These are phyloP conservation scores for Geotrichum bryndzae DNA, from an alignment of 1,139 yeast species.

Conservation along the genomic window DNA sequence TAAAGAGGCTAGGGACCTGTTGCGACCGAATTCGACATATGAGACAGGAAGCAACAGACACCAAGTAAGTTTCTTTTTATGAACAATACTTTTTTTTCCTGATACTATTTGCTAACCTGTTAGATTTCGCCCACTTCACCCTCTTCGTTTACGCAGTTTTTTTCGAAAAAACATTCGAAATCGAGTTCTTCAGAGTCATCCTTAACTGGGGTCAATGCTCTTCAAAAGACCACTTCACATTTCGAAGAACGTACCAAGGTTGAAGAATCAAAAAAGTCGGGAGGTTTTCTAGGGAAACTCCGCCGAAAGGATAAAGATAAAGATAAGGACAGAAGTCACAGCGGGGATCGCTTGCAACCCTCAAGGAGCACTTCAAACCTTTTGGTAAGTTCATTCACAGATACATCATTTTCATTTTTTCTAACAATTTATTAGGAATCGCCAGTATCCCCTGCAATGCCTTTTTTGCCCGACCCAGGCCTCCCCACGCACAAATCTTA, in stretches of 20 bases:
- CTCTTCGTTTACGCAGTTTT: slow-evolving; percentile 40
- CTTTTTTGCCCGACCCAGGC: background rate
- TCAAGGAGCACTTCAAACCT: slow-evolving; percentile 17
- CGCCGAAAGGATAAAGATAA: slow-evolving; percentile 17
- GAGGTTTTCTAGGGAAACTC: slow-evolving; percentile 16
- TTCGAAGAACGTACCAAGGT: slow-evolving; percentile 4
- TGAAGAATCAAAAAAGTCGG: slow-evolving; percentile 14
- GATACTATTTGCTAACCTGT: background rate
- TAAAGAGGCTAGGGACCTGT: slow-evolving; percentile 6
- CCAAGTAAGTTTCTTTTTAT: slow-evolving; percentile 2
- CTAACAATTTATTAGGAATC: slow-evolving; percentile 11
- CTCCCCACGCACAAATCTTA: background rate
- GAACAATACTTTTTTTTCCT: background rate
- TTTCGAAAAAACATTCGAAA: slow-evolving; percentile 55
- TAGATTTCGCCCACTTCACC: slow-evolving; percentile 40
- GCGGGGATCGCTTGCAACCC: slow-evolving; percentile 9
- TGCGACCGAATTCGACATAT: slow-evolving; percentile 9
- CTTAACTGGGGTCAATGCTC: slow-evolving; percentile 1
- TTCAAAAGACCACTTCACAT: slow-evolving; percentile 7
- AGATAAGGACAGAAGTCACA: slow-evolving; percentile 4
- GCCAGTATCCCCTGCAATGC: slow-evolving; percentile 14
- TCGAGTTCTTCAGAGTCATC: slow-evolving; percentile 54
- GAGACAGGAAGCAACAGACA: slow-evolving; percentile 4
- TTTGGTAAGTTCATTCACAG: slow-evolving; percentile 5
- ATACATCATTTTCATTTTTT: background rate